Conservation (phyloP, 352 stramenopile species). For the Pythium brachiatum region DNA sequence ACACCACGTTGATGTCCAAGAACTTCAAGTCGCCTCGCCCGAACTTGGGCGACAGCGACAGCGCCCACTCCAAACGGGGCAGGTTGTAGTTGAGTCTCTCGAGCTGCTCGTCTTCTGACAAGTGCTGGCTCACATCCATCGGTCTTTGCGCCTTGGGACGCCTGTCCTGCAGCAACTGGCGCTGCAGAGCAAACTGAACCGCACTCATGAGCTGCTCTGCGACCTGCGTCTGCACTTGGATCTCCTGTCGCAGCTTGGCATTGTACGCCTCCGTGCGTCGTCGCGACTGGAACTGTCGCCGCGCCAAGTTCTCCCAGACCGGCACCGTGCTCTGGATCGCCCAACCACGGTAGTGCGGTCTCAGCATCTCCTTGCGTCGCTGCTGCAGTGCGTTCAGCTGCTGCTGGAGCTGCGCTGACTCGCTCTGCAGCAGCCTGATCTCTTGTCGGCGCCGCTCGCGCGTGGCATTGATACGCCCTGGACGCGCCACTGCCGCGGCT, state of each 20-base stretch:
- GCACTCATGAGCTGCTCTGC: conserved; percentile 5
- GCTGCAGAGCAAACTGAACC: conserved; percentile 7
- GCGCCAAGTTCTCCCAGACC: conserved; percentile 23
- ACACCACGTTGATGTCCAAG: not conserved
- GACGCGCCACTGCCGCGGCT: not conserved
- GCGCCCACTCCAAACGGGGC: not conserved
- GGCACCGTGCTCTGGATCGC: conserved; percentile 14
- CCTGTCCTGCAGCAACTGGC: not conserved
- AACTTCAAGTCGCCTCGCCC: not conserved
- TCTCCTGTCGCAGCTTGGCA: conserved; percentile 4
- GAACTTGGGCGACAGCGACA: not conserved
- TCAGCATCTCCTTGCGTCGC: conserved; percentile 2
- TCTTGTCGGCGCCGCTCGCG: conserved; percentile 22
- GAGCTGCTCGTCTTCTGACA: conserved; percentile 13
- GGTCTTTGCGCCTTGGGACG: not conserved
- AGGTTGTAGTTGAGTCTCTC: not conserved
- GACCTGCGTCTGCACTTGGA: conserved; percentile 5
- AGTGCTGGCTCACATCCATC: not conserved
- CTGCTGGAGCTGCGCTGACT: conserved; percentile 7
- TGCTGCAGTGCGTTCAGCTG: conserved; percentile 2
- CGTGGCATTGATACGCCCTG: conserved; percentile 7
- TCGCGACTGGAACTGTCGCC: conserved; percentile 14
- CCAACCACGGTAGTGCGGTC: not conserved
- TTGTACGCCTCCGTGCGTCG: conserved; percentile 5
- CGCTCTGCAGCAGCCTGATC: conserved; percentile 7